Evolutionary conservation across 345 rosid species (phyloP).

Genomic region (Heritiera fomes): DNA sequence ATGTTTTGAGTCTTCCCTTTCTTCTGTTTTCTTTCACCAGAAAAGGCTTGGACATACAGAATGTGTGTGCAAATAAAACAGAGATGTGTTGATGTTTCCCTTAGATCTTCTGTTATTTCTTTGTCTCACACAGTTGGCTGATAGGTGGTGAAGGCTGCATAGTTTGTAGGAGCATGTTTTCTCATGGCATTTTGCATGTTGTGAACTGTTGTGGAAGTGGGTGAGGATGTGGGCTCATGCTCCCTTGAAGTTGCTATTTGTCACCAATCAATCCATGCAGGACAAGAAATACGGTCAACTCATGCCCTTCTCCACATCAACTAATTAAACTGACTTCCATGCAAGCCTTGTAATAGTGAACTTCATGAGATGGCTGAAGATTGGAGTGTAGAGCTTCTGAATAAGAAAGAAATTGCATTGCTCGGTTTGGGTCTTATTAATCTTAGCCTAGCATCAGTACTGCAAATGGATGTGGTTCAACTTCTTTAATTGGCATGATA

Average conservation of each 20-base stretch:
- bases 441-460: background rate
- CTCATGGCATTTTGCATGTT: slow-evolving; percentile 26
- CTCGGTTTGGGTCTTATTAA: background rate
- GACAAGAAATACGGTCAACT: background rate
- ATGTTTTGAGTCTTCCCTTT: slow-evolving; percentile 1
- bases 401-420: background rate
- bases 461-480: background rate
- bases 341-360: slow-evolving; percentile 1
- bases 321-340: background rate
- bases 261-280: slow-evolving; percentile 21
- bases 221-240: slow-evolving; percentile 27
- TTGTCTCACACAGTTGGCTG: slow-evolving; percentile 30
- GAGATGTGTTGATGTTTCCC: slow-evolving; percentile 13
- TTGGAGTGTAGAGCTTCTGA: background rate
- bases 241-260: slow-evolving; percentile 20
- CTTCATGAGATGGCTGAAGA: background rate
- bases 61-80: slow-evolving; percentile 3
- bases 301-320: background rate
- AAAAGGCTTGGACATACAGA: slow-evolving; percentile 27
- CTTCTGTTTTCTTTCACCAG: slow-evolving; percentile 22
- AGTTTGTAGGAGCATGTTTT: slow-evolving; percentile 15
- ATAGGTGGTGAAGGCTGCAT: slow-evolving; percentile 25
- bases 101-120: slow-evolving; percentile 18
- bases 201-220: slow-evolving; percentile 26
- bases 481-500: background rate